Conservation (phyloP, 495 filamentous ascomycete species). For the Aspergillus campestris region DNA sequence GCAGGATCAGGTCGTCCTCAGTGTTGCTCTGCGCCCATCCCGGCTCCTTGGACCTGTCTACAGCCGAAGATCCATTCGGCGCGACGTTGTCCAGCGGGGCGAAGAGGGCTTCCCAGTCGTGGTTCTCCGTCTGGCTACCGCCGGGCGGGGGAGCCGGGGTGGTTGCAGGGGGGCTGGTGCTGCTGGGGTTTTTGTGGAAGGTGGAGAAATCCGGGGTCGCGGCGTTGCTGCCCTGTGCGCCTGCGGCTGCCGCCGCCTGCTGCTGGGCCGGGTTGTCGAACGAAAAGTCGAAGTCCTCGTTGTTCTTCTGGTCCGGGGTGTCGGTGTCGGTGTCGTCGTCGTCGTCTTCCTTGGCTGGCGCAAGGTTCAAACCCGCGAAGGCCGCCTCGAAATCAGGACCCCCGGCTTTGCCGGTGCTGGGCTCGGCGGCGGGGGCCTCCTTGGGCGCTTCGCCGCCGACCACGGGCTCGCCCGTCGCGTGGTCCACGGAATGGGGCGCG, state of each 20-base stretch:
- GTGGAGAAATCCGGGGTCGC: conserved; percentile 33
- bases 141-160: conserved; percentile 20
- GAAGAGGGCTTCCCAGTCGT: conserved; percentile 97
- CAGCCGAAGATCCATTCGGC: conserved; percentile 5
- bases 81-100: conserved; percentile 57
- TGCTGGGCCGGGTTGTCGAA: conserved; percentile 48
- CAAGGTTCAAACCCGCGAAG: conserved; percentile 68
- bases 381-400: conserved; percentile 75
- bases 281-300: conserved; percentile 62
- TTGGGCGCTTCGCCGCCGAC: conserved; percentile 29
- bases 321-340: conserved; percentile 56
- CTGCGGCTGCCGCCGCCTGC: conserved; percentile 15
- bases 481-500: conserved; percentile 38
- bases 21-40: conserved; percentile 65
- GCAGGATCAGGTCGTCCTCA: conserved; percentile 85
- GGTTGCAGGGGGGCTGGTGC: conserved; percentile 37
- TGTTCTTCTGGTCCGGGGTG: conserved; percentile 31
- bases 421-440: conserved; percentile 7
- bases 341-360: conserved; percentile 64
- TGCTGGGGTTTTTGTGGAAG: conserved; percentile 45
- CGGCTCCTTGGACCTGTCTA: conserved; percentile 33
- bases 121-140: conserved; percentile 26
- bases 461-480: conserved; percentile 33
- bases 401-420: conserved; percentile 21
- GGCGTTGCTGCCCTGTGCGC: conserved; percentile 10